phyloP scores from a whole-genome alignment of 2,329 filamentous ascomycete genomes.

The Aspergillus pseudoterreus region DNA sequence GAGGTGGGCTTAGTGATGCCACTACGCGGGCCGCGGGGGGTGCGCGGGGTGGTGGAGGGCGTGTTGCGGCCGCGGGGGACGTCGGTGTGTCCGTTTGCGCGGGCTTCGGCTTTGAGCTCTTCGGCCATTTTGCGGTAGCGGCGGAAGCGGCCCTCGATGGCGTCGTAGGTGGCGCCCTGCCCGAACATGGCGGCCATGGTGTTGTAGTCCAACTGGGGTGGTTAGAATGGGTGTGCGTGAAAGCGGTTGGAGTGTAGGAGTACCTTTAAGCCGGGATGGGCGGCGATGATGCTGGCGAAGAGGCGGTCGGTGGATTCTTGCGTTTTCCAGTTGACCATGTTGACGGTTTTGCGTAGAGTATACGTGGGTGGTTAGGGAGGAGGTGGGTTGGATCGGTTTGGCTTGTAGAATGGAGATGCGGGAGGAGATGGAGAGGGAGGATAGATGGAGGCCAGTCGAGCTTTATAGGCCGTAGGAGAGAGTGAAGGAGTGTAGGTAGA shows the following conservation, averaged over 20 bases:
- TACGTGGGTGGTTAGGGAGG: neutral
- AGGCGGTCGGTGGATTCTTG: conserved; percentile 23
- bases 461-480: too few species aligned
- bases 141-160: conserved; percentile 47
- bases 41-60: conserved; percentile 8
- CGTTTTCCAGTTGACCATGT: conserved; percentile 31
- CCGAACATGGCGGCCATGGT: conserved; percentile 45
- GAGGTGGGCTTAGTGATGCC: conserved; percentile 15
- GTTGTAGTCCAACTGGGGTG: conserved; percentile 41
- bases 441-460: too few species aligned
- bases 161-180: conserved; percentile 45
- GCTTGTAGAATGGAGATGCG: neutral
- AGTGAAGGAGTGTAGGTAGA: too few species aligned
- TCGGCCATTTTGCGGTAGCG: conserved; percentile 42
- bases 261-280: conserved; percentile 25
- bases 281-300: conserved; percentile 24
- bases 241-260: neutral
- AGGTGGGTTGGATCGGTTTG: neutral
- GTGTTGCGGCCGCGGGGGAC: conserved; percentile 10
- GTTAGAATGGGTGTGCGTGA: neutral
- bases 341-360: neutral
- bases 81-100: conserved; percentile 7
- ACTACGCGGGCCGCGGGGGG: conserved; percentile 13
- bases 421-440: neutral
- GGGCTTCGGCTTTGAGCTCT: conserved; percentile 27